These are phyloP conservation scores for Aphanomyces cochlioides DNA, from an alignment of 352 stramenopile genomes.

Conservation along the genomic window DNA sequence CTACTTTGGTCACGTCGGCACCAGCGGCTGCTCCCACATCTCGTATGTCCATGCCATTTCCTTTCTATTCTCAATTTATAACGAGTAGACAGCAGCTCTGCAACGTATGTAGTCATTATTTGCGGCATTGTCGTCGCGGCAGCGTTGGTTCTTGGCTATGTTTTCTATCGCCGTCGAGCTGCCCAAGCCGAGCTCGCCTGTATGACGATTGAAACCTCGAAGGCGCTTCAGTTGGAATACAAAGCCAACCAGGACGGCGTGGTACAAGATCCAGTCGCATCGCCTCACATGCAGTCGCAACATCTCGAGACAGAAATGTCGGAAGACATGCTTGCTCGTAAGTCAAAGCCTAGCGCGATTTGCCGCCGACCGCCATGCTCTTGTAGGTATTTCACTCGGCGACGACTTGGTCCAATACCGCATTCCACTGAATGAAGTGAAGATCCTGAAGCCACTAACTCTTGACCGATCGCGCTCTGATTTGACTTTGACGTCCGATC, in stretches of 20 bases:
- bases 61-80: neutral
- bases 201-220: conserved; percentile 12
- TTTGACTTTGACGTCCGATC: too few relatives aligned
- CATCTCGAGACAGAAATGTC: too few relatives aligned
- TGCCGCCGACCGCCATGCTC: neutral
- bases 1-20: neutral
- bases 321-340: too few relatives aligned
- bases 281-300: too few relatives aligned
- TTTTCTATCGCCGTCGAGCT: neutral
- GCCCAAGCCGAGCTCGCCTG: neutral
- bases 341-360: too few relatives aligned
- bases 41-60: neutral
- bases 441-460: conserved; percentile 9
- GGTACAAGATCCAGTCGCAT: neutral
- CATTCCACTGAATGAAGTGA: conserved; percentile 23
- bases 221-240: neutral
- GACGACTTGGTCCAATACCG: conserved; percentile 11
- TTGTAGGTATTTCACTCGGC: conserved; percentile 1
- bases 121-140: neutral
- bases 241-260: neutral
- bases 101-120: neutral
- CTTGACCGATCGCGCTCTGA: neutral
- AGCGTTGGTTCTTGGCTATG: neutral
- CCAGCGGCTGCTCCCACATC: neutral
- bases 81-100: neutral